Base-by-base conservation (phyloP, 2,329 filamentous ascomycete species). In the Penicillium sp. region DNA sequence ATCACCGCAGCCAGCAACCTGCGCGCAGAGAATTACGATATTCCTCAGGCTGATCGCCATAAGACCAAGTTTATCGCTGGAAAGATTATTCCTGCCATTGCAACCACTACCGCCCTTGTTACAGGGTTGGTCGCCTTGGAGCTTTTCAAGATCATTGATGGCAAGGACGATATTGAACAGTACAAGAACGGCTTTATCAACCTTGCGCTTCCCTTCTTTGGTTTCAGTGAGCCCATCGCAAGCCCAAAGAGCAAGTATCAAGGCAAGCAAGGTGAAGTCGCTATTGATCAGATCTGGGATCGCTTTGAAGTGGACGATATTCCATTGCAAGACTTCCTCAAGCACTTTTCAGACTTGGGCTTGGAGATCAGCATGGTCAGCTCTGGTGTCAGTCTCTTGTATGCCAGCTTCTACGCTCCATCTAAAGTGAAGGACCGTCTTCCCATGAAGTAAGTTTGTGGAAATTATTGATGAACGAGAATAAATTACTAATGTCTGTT, bases 101-200 rank as follows among this genome's bases (percentile, higher is more conserved):
- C 95, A 49, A 99, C 95, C 3, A 98, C 95, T 0, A 99, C 95
- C 3, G 94, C 95, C 3, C 84, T 99, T 61, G 94, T 98, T 13
- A 99, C 95, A 3, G 95, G 95, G 62, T 85, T 99, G 50, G 93
- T 99, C 57, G 86, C 96, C 17, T 82, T 99, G 50, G 95, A 99
- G 82, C 82, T 98, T 52, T 97, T 92, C 89, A 99, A 99, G 87
- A 87, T 99, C 66, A 84, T 99, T 50, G 95, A 98, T 73, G 94
- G 93, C 74, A 97, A 99, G 84, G 87, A 86, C n/a, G 92, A 98
- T 70, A 90, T 97, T 67, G 95, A 98, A 81, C 91, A 98, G 80
- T 99, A 96, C 88, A 98, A 98, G 87, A 99, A 99, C 75, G 95
- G 95, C 17, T 99, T 99, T 79, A 85, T 98, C 80, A 99, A 99